Evolutionary conservation across 2,329 filamentous ascomycete genomes (phyloP), one percentile per base, ranked within the genome.

Genomic region (Sporothrix humicola): DNA sequence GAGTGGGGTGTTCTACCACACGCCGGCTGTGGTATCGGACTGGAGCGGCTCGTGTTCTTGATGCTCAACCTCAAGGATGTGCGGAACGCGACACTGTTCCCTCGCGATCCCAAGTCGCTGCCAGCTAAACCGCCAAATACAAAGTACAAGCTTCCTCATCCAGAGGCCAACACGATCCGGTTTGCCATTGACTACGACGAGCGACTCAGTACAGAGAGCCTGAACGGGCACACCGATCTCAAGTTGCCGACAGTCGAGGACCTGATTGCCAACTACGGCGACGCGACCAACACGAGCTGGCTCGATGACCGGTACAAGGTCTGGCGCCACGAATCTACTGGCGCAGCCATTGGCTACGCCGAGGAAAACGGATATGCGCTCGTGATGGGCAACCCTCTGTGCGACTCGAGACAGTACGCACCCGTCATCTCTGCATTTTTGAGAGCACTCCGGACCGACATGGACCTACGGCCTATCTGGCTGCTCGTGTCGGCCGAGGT

Each of bases 251-350:
- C 93, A 0, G 81, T 98, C 5, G 93, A 95, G 80, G 92, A 97
- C 80, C 90, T 98, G 58, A 94, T 98, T 81, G 94, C 94, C 79
- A 98, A 98, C 82, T 98, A 98, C 78, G 95, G 95, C 75, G 95
- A 98, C 81, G 94, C 95, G 1, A 94, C 94, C 68, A 97, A 97
- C 79, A 98, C 95, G 0, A 96, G 94, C 0, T 98, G 94, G 94
- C 88, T 96, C 8, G 95, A 98, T 80, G 92, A 94, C 7, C 90
- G 94, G 7, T 97, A 95, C 81, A 87, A 93, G 79, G 90, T 97
- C 73, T 98, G 94, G 93, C 91, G 95, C 44, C 93, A 97, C 79
- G 83, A 88, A 26, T 81, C 84, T 48, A 95, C 92, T 1, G 95
- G 95, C 68, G 95, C 94, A 0, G 94, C 94, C 5, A 87, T 97